These are phyloP conservation scores for Cladophialophora immunda DNA, from an alignment of 2,329 filamentous ascomycete species.

Conservation along the genomic window DNA sequence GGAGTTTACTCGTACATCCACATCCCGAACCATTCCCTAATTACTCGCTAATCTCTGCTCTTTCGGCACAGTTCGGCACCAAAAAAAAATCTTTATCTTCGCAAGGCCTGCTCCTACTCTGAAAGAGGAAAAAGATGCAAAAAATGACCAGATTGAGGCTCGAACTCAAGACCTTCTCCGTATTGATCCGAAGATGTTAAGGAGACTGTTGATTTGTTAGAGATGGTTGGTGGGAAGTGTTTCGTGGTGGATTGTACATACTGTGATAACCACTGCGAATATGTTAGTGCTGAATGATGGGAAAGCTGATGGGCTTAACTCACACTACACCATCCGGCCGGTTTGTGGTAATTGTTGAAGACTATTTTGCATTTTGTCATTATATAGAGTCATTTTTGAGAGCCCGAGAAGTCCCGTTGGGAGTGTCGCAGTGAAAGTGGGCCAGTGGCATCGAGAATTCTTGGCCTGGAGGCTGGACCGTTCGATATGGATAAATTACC, in stretches of 20 bases:
- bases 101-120: neutral
- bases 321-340: conserved; percentile 14
- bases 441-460: too few relatives aligned
- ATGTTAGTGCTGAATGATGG: neutral
- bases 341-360: conserved; percentile 5
- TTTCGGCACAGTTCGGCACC: too few relatives aligned
- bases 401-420: too few relatives aligned
- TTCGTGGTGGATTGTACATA: neutral
- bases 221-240: neutral
- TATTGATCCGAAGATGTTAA: conserved; percentile 7
- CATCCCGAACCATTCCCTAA: neutral
- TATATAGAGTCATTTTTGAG: neutral
- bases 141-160: conserved; percentile 19
- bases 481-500: too few relatives aligned
- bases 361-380: neutral
- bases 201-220: conserved; percentile 1
- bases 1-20: neutral
- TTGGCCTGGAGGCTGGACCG: too few relatives aligned
- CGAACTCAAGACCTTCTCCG: conserved; percentile 26
- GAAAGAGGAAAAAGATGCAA: neutral
- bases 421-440: too few relatives aligned
- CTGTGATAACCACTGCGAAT: conserved; percentile 7
- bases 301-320: neutral
- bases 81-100: neutral
- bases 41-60: too few relatives aligned